A percentile compares a stretch with the other conserved stretches of the same genome.
Evolutionary conservation across 441 rosid genomes (phyloP).

Genomic region (Brassica balearica): DNA sequence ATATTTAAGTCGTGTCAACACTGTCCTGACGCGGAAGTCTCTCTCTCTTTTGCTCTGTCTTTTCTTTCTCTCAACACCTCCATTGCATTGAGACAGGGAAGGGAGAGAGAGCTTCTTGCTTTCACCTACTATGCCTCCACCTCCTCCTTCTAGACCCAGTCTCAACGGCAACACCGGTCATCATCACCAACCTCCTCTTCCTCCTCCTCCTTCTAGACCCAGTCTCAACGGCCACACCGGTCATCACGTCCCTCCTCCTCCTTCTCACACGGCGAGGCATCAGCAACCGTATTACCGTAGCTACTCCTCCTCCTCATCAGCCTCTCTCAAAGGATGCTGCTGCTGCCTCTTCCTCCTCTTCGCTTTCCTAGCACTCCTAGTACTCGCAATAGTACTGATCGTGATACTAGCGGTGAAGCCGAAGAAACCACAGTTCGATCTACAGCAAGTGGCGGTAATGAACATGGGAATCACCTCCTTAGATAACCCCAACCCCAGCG

Average conservation of each 20-base stretch:
- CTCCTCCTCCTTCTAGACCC: conserved; percentile 34
- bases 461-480: conserved; percentile 79
- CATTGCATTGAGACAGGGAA: conserved; percentile 34
- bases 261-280: conserved; percentile 38
- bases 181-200: conserved; percentile 1
- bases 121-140: conserved; percentile 35
- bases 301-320: conserved; percentile 66
- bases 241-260: conserved; percentile 32
- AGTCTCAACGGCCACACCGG: conserved; percentile 35
- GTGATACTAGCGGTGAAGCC: conserved; percentile 90
- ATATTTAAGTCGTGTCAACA: conserved; percentile 31
- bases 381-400: conserved; percentile 71
- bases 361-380: conserved; percentile 76
- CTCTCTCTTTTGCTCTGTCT: conserved; percentile 9
- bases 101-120: conserved; percentile 41
- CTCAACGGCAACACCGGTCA: conserved; percentile 38
- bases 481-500: conserved; percentile 44
- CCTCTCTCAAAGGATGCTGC: conserved; percentile 94
- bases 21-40: conserved; percentile 35
- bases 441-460: conserved; percentile 90
- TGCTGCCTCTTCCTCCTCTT: conserved; percentile 92
- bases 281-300: conserved; percentile 59
- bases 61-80: conserved; percentile 13
- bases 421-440: conserved; percentile 93
- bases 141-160: conserved; percentile 33